Evolutionary conservation across 75 land plant genomes (phyloP).

Genomic region (Selaginella tamariscina): DNA sequence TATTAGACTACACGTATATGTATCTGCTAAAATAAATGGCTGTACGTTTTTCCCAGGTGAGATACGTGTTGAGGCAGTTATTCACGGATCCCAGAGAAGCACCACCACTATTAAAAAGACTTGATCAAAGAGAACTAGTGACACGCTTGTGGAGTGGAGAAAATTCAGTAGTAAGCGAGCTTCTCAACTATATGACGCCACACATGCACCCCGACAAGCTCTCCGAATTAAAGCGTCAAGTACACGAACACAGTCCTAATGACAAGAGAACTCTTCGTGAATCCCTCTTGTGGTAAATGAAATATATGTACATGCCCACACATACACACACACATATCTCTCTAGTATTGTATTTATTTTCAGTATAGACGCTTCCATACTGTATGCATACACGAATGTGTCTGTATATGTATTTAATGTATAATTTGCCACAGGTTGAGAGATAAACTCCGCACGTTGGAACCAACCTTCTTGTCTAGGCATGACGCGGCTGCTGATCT

Average conservation of each 20-base stretch:
- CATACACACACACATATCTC: neutral
- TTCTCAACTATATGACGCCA: conserved; percentile 58
- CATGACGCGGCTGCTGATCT: conserved; percentile 99
- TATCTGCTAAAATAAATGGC: too few relatives aligned
- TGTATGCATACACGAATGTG: too few relatives aligned
- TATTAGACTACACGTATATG: too few relatives aligned
- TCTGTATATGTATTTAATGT: too few relatives aligned
- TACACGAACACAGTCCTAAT: conserved; percentile 67
- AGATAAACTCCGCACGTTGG: conserved; percentile 69
- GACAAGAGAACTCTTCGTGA: conserved; percentile 36
- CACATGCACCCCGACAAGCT: conserved; percentile 43
- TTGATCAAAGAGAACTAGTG: conserved; percentile 42
- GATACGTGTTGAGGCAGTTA: conserved; percentile 68
- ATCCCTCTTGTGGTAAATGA: conserved; percentile 65
- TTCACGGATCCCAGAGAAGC: conserved; percentile 72
- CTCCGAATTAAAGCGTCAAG: conserved; percentile 47
- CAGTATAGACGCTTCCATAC: neutral
- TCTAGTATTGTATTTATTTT: neutral
- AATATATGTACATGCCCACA: neutral
- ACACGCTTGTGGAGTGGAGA: conserved; percentile 68
- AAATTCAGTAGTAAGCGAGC: conserved; percentile 77
- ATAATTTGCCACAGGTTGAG: conserved; percentile 46
- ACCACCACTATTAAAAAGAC: conserved; percentile 76
- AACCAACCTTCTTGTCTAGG: conserved; percentile 52
- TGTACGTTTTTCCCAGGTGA: conserved; percentile 54